A percentile compares a stretch with the other conserved stretches of the same genome.
These are phyloP conservation scores for Ascochyta koolunga DNA, from an alignment of 2,329 filamentous ascomycete genomes.

Conservation along the genomic window DNA sequence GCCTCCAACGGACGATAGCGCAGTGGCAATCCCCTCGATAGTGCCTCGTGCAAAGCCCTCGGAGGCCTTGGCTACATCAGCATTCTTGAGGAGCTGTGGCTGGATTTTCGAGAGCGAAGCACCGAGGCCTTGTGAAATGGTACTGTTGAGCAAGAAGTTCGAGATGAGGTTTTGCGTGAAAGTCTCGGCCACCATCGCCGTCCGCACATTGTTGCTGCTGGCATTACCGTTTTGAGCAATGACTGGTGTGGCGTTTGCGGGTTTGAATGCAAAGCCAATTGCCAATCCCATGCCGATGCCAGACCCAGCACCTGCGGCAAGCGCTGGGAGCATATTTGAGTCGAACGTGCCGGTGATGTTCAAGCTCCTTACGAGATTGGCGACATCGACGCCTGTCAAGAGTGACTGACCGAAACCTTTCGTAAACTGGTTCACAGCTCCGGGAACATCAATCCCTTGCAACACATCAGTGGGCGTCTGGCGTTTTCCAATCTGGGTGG, in stretches of 20 bases:
- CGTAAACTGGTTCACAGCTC: constrained; percentile 28
- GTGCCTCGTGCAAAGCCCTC: constrained; percentile 38
- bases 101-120: constrained; percentile 3
- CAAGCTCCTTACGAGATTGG: constrained; percentile 9
- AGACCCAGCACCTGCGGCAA: constrained; percentile 37
- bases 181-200: constrained; percentile 23
- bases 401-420: constrained; percentile 36
- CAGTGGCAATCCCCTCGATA: constrained; percentile 33
- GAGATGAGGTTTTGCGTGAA: constrained; percentile 32
- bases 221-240: constrained; percentile 10
- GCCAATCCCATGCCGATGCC: constrained; percentile 36
- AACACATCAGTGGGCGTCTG: constrained; percentile 15
- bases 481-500: constrained; percentile 6
- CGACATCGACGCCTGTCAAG: constrained; percentile 27
- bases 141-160: constrained; percentile 34
- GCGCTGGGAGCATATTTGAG: constrained; percentile 23
- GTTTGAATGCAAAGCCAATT: constrained; percentile 26
- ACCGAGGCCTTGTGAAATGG: constrained; percentile 14
- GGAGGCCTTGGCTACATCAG: constrained; percentile 27
- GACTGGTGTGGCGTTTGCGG: constrained; percentile 6
- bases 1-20: constrained; percentile 34
- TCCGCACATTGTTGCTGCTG: constrained; percentile 18
- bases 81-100: constrained; percentile 12
- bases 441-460: constrained; percentile 21
- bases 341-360: constrained; percentile 5